Evolutionary conservation across 495 filamentous ascomycete species (phyloP), one percentile per base, ranked within the genome.

Genomic region (Penicillium cinerascens): DNA sequence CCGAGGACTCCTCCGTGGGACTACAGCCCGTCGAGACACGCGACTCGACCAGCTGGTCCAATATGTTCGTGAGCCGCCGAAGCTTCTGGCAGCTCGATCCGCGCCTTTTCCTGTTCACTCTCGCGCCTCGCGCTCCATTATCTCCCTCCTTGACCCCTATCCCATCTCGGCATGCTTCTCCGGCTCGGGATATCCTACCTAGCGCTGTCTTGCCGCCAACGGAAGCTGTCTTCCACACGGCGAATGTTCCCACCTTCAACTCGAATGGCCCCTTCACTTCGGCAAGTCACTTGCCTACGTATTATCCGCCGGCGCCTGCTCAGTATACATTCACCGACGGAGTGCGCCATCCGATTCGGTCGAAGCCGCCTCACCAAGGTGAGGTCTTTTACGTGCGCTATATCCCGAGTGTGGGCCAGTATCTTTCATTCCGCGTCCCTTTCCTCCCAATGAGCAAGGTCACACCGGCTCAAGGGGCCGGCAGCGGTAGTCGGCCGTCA

Each of bases 1-100:
- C 73, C 39, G 77, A 87, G 45, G 88, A 95, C 60, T 91, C 89
- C 0, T 78, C 79, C 16, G 87, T 93, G 6, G 91, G 90, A 7
- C 67, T 81, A 0, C 76, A 81, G 48, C 59, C 81, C 11, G 45
- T 70, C 25, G 81, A 87, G 42, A 84, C 87, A 35, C 67, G 74
- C 44, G 74, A 72, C 44, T 80, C 81, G 6, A 81, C 82, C 40
- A 79, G 78, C 44, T 96, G 89, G 89, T 76, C 73, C 18, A 73
- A 83, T 36, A 92, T 95, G 89, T 95, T 93, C 57, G 82, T 88
- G 41, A 86, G 84, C 54, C 84, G 84, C 35, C 77, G 81, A 15
- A 81, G 82, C 59, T 97, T 97, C 73, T 98, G 93, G 93, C 93
- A 97, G 66, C 73, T 95, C 8, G 89, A 93, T 52, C 82, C 88